Evolutionary conservation across 2,329 filamentous ascomycete genomes (phyloP), one percentile per base, ranked within the genome.

Genomic region (Arachnomyces sp.): DNA sequence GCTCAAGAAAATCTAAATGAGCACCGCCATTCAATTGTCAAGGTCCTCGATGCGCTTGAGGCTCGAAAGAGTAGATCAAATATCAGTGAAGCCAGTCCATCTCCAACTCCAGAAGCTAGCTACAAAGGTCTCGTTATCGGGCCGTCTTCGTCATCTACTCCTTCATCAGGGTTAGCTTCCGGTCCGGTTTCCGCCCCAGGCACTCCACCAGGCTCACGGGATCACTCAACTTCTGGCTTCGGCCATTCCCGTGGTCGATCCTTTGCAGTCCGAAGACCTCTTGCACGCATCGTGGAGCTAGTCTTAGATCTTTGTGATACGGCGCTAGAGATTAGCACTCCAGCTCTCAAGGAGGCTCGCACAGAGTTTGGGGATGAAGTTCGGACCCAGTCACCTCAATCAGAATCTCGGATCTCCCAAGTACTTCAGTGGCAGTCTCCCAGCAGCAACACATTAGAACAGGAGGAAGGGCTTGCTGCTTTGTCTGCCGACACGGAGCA

Each of bases 381-480:
- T 47, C 80, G 90, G 34, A 95, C 90, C 0, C 85, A 95, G 57
- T 98, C 92, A 3, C 92, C 92, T 0, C 86, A 95, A 56, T 98
- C 93, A 0, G 92, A 98, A 59, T 92, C 86, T 32, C 82, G 90
- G 25, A 93, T 96, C 52, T 85, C 86, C 1, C 92, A 98, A 61
- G 89, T 98, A 4, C 63, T 93, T 50, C 88, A 95, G 59, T 98
- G 93, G 92, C 88, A 95, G 56, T 95, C 90, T 4, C 92, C 92
- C 1, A 89, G 86, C 53, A 84, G 83, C 36, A 90, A 90, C 54
- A 92, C 88, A 0, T 67, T 95, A 12, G 92, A 98, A 47, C 88
- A 95, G 59, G 90, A 96, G 58, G 86, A 93, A 55, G 92, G 92
- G 0, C 69, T 98, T 16, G 83, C 87, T 29, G 63, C 88, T 17